Percentiles rank a stretch among this genome's conserved stretches.
phyloP scores from a whole-genome alignment of 2,329 filamentous ascomycete genomes.

The Aspergillus quadrilineatus region DNA sequence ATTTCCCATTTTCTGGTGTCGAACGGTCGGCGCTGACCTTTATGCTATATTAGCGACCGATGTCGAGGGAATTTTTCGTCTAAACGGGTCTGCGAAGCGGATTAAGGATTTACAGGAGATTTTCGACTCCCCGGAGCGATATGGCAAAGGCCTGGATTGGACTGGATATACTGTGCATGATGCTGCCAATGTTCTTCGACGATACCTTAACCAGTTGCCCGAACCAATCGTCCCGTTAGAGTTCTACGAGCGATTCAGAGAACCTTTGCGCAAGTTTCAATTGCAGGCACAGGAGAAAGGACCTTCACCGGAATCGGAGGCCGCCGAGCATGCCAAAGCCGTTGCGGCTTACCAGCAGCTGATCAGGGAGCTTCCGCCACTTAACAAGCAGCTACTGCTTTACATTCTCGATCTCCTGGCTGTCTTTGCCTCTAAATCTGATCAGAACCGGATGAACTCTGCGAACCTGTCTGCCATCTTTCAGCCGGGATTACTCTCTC shows the following conservation, averaged over 20 bases:
- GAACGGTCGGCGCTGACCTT: background rate
- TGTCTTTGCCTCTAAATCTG: constrained; percentile 94
- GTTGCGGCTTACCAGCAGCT: constrained; percentile 82
- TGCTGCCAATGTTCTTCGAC: constrained; percentile 90
- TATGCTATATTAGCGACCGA: constrained; percentile 67
- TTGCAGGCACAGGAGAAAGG: constrained; percentile 68
- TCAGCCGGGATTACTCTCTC: constrained; percentile 91
- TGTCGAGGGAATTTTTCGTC: constrained; percentile 92
- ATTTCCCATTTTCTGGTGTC: constrained; percentile 16
- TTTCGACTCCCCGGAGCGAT: constrained; percentile 92
- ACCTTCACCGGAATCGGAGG: constrained; percentile 68
- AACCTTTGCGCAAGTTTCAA: constrained; percentile 72
- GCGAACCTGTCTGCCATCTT: constrained; percentile 95
- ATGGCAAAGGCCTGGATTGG: constrained; percentile 96
- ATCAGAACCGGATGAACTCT: constrained; percentile 95
- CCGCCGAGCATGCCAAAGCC: constrained; percentile 71
- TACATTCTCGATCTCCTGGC: constrained; percentile 95
- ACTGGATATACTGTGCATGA: constrained; percentile 97
- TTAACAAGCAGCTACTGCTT: constrained; percentile 89
- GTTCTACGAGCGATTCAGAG: constrained; percentile 86
- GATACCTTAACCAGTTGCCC: constrained; percentile 93
- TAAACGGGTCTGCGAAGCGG: constrained; percentile 93
- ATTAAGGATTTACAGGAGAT: constrained; percentile 93
- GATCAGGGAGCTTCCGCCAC: constrained; percentile 86
- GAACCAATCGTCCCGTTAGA: constrained; percentile 95